Percentiles rank a stretch among this genome's conserved stretches.
Evolutionary conservation across 257 asterid species (phyloP).

Genomic region (Solanum okadae): DNA sequence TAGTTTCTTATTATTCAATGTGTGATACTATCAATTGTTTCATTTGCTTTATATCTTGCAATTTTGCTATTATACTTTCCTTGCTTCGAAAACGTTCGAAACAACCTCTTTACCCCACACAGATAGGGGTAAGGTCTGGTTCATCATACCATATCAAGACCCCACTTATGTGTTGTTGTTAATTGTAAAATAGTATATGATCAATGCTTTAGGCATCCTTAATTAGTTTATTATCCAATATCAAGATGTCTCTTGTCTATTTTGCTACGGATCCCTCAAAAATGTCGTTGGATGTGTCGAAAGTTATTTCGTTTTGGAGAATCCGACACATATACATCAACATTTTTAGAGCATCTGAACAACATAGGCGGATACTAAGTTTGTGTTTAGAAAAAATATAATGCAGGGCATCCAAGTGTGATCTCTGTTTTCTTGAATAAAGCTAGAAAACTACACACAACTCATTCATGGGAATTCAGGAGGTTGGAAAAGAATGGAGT

Average conservation of each 20-base stretch:
- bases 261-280: not conserved
- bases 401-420: constrained; percentile 50
- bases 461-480: constrained; percentile 74
- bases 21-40: no score
- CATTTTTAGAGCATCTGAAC: not conserved
- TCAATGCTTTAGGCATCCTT: not conserved
- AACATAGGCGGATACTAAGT: not conserved
- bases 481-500: constrained; percentile 30
- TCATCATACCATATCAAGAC: not conserved
- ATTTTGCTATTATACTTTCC: not conserved
- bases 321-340: not conserved
- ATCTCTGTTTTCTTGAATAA: constrained; percentile 45
- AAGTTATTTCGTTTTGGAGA: not conserved
- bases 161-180: not conserved
- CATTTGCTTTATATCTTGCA: not conserved
- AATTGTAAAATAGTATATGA: not conserved
- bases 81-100: not conserved
- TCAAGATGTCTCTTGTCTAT: not conserved
- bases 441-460: constrained; percentile 51
- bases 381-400: not conserved
- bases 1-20: not conserved
- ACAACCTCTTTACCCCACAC: not conserved
- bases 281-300: not conserved
- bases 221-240: not conserved
- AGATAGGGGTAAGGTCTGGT: not conserved